Evolutionary conservation across 306 rosid species (phyloP).

Genomic region (Vachellia collinsii): DNA sequence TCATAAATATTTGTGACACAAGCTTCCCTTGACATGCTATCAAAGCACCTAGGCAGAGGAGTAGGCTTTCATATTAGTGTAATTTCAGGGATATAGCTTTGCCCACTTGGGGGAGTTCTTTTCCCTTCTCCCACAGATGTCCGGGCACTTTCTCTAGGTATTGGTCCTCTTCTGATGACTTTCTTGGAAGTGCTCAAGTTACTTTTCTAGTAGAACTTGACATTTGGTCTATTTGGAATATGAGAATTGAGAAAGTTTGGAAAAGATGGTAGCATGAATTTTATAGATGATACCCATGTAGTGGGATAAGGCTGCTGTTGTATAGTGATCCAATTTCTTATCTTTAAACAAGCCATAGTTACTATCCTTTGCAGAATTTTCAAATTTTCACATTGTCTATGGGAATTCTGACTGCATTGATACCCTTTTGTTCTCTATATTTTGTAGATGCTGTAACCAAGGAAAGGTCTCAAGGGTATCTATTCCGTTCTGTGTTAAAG

Average conservation of each 20-base stretch:
- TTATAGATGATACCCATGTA: neutral
- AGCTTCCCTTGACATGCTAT: neutral
- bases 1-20: neutral
- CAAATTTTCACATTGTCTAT: neutral
- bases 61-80: neutral
- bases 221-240: neutral
- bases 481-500: slow-evolving; percentile 93
- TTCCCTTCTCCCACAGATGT: neutral
- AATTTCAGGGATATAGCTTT: neutral
- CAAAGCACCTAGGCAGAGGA: neutral
- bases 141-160: neutral
- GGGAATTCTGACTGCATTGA: slow-evolving; percentile 30
- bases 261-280: neutral
- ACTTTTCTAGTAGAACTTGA: neutral
- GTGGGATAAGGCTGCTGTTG: neutral
- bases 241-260: neutral
- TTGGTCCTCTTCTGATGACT: neutral
- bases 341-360: neutral
- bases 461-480: slow-evolving; percentile 97
- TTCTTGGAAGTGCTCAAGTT: neutral
- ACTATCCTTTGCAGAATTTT: neutral
- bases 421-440: slow-evolving; percentile 33
- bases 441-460: slow-evolving; percentile 91
- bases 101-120: neutral
- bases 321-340: neutral